Evolutionary conservation across 2,329 filamentous ascomycete genomes (phyloP).

Genomic region (Botrytis byssoidea): DNA sequence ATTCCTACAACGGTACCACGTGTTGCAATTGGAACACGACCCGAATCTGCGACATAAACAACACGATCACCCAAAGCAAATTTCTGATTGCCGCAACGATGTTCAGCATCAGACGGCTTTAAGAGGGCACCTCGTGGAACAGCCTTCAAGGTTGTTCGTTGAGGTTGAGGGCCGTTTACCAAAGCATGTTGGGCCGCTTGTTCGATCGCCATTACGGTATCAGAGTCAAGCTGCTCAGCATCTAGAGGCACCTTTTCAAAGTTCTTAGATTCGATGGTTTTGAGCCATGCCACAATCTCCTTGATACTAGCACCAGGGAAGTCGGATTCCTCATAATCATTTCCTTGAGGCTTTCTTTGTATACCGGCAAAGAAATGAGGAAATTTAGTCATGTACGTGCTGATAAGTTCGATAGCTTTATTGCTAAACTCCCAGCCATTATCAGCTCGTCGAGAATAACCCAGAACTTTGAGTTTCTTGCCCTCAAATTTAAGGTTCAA

Average conservation of each 20-base stretch:
- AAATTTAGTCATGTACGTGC: conserved; percentile 89
- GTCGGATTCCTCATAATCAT: conserved; percentile 79
- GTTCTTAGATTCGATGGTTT: conserved; percentile 83
- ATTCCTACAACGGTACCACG: conserved; percentile 93
- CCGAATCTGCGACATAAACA: conserved; percentile 87
- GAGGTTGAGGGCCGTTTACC: conserved; percentile 50
- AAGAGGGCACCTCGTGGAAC: conserved; percentile 85
- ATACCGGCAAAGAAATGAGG: conserved; percentile 93
- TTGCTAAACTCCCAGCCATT: conserved; percentile 95
- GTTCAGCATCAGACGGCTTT: conserved; percentile 94
- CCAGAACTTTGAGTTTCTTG: conserved; percentile 91
- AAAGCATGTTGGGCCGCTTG: conserved; percentile 65
- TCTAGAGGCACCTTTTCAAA: conserved; percentile 96
- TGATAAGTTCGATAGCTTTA: conserved; percentile 76
- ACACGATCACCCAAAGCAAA: conserved; percentile 88
- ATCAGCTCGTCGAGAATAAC: conserved; percentile 83
- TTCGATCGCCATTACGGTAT: conserved; percentile 80
- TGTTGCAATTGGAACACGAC: conserved; percentile 90
- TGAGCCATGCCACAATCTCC: conserved; percentile 92
- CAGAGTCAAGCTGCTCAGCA: conserved; percentile 92
- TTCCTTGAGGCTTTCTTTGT: conserved; percentile 78
- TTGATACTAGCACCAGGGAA: conserved; percentile 84
- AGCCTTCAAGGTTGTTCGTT: conserved; percentile 69
- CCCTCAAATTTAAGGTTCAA: conserved; percentile 96
- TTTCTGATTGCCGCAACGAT: conserved; percentile 79